Evolutionary conservation across 2,329 filamentous ascomycete species (phyloP).

Genomic region (Cryphonectria carpinicola): DNA sequence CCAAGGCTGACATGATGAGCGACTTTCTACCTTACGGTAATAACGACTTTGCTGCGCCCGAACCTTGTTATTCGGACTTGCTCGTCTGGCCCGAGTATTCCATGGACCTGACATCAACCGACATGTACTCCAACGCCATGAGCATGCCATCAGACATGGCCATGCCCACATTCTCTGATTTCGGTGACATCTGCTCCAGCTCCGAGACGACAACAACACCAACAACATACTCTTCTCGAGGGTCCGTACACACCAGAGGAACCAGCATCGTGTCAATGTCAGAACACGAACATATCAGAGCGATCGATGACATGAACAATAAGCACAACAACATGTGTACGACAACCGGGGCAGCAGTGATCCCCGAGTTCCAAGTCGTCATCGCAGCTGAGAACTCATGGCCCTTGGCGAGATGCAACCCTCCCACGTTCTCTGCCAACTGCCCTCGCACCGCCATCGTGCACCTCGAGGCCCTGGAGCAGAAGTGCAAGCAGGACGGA

Average conservation of each 20-base stretch:
- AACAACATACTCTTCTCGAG: constrained; percentile 45
- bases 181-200: constrained; percentile 46
- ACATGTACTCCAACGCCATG: constrained; percentile 43
- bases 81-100: constrained; percentile 49
- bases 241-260: constrained; percentile 50
- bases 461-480: constrained; percentile 55
- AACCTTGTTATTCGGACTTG: constrained; percentile 48
- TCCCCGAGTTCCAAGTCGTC: constrained; percentile 52
- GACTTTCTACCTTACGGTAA: constrained; percentile 46
- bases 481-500: constrained; percentile 51
- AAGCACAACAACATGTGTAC: constrained; percentile 36
- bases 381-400: constrained; percentile 53
- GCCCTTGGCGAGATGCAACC: constrained; percentile 57
- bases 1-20: constrained; percentile 43
- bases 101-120: constrained; percentile 41
- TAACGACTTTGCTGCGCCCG: constrained; percentile 41
- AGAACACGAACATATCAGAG: constrained; percentile 43
- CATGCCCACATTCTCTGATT: constrained; percentile 43
- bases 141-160: constrained; percentile 41
- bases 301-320: constrained; percentile 35
- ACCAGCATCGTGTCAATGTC: constrained; percentile 51
- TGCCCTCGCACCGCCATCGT: constrained; percentile 56
- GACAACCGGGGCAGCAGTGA: constrained; percentile 37
- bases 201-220: constrained; percentile 48
- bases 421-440: constrained; percentile 46